Base-by-base conservation (phyloP, 345 rosid species). In the Salix purpurea region DNA sequence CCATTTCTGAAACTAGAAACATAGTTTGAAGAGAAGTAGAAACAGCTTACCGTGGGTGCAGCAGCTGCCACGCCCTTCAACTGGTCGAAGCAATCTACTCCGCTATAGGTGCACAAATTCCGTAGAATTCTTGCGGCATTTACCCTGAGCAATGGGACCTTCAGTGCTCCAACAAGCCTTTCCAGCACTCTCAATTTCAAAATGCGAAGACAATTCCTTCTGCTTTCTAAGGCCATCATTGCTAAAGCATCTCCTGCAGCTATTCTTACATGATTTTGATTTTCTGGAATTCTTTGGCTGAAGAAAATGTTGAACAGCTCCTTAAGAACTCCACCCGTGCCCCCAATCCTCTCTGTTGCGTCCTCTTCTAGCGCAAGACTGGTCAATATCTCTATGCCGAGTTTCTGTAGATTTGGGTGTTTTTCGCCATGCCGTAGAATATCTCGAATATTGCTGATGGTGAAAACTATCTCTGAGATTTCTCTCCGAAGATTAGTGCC, bases 161-260 rank as follows among this genome's bases (percentile, higher is more conserved):
- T 87, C 67, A 94, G 83, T 67, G 92, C 92, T 78, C 67, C 84
- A 28, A 86, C 86, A 9, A 92, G 94, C 84, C 75, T 83, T 50
- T 72, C 83, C 32, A 88, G 76, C 10, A 82, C 89, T 2, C 84
- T 79, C 56, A 91, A 69, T 79, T 86, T 94, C 84, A 92, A 82
- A 67, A 91, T 88, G 50, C 91, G 87, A 54, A 83, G 78, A 79
- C 97, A 93, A 52, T 94, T 94, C 11, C 74, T 75, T 78, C 70
- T 87, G 85, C 97, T 92, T 81, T 91, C 99, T 69, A 90, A 83
- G 56, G 89, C 91, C 77, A 94, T 78, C 97, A 94, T 90, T 6
- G 97, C 94, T 70, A 94, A 82, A 6, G 99, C 97, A 83, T 90
- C 97, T 52, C 99, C 99, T 36, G 97, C 93, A 3, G 93, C 97